phyloP scores from a whole-genome alignment of 129 eudicot species.

The Rutidosis leptorrhynchoides region DNA sequence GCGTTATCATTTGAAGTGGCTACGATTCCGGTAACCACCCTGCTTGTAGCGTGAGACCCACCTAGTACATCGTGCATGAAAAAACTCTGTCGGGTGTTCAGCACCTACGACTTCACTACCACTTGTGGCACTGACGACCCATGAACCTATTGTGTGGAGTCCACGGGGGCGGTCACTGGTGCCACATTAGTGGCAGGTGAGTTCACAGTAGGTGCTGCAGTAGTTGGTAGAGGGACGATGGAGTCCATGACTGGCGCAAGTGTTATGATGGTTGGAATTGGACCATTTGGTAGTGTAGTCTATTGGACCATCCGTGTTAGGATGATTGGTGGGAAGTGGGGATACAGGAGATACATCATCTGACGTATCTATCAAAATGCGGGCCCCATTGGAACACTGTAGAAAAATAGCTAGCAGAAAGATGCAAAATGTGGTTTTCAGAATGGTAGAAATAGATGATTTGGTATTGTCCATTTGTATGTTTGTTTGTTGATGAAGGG shows the following conservation, averaged over 20 bases:
- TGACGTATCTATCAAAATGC: conserved; percentile 45
- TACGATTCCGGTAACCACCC: conserved; percentile 84
- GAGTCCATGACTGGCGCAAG: conserved; percentile 36
- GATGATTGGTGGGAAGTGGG: conserved; percentile 35
- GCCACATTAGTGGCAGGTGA: conserved; percentile 21
- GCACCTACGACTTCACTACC: conserved; percentile 19
- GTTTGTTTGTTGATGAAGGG: conserved; percentile 13
- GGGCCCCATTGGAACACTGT: conserved; percentile 50
- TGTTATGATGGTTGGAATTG: conserved; percentile 33
- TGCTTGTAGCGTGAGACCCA: conserved; percentile 84
- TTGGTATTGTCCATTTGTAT: conserved; percentile 25
- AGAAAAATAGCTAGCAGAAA: conserved; percentile 50
- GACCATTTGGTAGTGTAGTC: conserved; percentile 28
- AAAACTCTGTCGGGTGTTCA: conserved; percentile 55
- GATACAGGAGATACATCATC: conserved; percentile 5
- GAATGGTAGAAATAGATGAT: conserved; percentile 28
- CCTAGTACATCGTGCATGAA: conserved; percentile 96
- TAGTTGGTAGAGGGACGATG: conserved; percentile 35
- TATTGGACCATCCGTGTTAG: conserved; percentile 23
- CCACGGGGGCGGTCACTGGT: conserved; percentile 23
- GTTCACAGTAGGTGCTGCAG: conserved; percentile 17
- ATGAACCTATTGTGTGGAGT: conserved; percentile 25
- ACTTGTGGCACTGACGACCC: conserved; percentile 22
- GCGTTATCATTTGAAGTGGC: conserved; percentile 66
- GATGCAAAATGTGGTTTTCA: conserved; percentile 50